phyloP scores from a whole-genome alignment of 2,329 filamentous ascomycete genomes.

The Davidsoniella neocaledoniae region DNA sequence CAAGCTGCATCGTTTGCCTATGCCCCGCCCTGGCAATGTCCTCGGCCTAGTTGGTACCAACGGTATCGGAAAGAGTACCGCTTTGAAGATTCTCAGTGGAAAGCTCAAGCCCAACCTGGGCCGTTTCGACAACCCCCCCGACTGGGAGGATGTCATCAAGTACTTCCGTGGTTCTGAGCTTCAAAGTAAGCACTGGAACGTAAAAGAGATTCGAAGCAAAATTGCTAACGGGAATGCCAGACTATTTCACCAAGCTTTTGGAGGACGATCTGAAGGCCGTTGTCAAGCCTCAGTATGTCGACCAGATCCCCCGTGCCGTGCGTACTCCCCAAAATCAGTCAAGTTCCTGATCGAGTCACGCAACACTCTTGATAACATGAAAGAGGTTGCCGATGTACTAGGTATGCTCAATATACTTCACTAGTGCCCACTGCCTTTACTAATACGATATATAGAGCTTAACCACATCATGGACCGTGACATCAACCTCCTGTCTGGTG shows the following conservation, averaged over 20 bases:
- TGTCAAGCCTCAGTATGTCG: conserved; percentile 98
- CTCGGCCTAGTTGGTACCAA: conserved; percentile 95
- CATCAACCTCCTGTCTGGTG: conserved; percentile 78
- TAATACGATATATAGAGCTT: conserved; percentile 36
- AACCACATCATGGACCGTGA: conserved; percentile 85
- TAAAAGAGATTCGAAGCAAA: background rate
- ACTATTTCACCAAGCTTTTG: conserved; percentile 97
- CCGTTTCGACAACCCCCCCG: conserved; percentile 85
- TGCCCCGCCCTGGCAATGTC: conserved; percentile 88
- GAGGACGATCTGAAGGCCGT: conserved; percentile 96
- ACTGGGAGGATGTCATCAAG: conserved; percentile 98
- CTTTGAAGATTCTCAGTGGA: conserved; percentile 92
- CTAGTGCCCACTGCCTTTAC: conserved; percentile 16
- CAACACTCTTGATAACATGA: conserved; percentile 58
- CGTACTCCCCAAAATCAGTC: conserved; percentile 64
- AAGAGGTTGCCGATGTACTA: conserved; percentile 68
- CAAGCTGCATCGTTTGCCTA: conserved; percentile 93
- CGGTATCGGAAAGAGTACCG: conserved; percentile 99
- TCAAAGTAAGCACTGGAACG: conserved; percentile 50
- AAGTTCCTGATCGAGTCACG: conserved; percentile 61
- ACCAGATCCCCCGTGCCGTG: conserved; percentile 90
- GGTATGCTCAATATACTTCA: conserved; percentile 7
- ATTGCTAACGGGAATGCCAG: conserved; percentile 20
- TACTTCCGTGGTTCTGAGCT: conserved; percentile 95
- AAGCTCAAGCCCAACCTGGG: conserved; percentile 98